Base-by-base conservation (phyloP, 495 filamentous ascomycete genomes). In the Terfezia claveryi region DNA sequence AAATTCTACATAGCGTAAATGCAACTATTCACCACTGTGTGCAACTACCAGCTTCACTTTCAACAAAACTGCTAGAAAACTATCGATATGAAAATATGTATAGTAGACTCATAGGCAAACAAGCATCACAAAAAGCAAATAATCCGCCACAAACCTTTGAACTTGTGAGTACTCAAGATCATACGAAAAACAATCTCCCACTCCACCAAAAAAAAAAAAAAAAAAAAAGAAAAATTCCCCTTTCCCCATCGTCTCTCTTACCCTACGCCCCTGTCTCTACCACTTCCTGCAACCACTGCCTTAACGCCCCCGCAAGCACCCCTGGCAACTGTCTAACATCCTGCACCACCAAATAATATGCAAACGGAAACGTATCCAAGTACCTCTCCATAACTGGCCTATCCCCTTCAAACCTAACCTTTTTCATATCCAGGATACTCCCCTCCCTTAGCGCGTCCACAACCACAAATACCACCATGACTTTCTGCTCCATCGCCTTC, bases 401-500 rank as follows among this genome's bases (percentile, higher is more conserved):
- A 52, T 62, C 63, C 7, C 74, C 69, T 59, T 79, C 79, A 60
- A 94, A 92, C 67, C 76, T 76, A 20, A 85, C 87, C 63, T 83
- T 76, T 59, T 79, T 83, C 61, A 95, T 73, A 62, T 92, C 82
- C 59, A 93, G 65, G 56, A 95, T 88, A 49, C 70, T 76, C 23
- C 71, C 66, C 49, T 71, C 69, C 57, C 74, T 73, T 8, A 81
- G 74, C 37, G 87, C 80, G 71, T 98, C 91, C 58, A 98, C 82
- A 58, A 99, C 82, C 51, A 99, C 81, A 61, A 96, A 99, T 0
- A 99, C 87, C 53, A 96, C 80, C 91, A 99, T 95, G 62, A 99
- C 88, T 10, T 85, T 73, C 67, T 94, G 86, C 67, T 94, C 89
- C 60, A 84, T 79, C 4, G 91, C 88, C 62, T 87, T 81, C 8